Percentiles rank a stretch among this genome's conserved stretches.
phyloP scores from a whole-genome alignment of 495 filamentous ascomycete genomes.

The Lasiosphaeriaceae sp. region DNA sequence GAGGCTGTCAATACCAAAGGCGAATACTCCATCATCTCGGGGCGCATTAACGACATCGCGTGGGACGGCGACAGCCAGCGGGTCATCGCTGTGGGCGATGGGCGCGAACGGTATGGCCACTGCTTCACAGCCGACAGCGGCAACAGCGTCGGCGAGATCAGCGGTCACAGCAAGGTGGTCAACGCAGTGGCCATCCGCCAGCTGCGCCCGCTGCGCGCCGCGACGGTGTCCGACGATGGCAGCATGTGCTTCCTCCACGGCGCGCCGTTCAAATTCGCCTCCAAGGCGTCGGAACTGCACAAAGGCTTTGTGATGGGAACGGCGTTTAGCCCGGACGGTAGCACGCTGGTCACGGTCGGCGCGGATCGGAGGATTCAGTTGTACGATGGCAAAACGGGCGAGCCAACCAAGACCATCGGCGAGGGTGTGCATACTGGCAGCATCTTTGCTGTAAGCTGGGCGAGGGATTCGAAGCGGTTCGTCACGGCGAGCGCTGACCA shows the following conservation, averaged over 20 bases:
- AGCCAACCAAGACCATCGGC: constrained; percentile 69
- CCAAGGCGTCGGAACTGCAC: constrained; percentile 67
- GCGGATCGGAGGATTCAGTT: constrained; percentile 85
- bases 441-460: constrained; percentile 89
- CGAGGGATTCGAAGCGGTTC: constrained; percentile 80
- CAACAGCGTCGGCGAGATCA: constrained; percentile 91
- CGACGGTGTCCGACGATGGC: constrained; percentile 85
- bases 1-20: constrained; percentile 68
- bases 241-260: constrained; percentile 89
- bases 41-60: constrained; percentile 89
- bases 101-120: constrained; percentile 88
- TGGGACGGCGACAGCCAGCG: constrained; percentile 98
- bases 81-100: constrained; percentile 92
- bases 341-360: constrained; percentile 78
- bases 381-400: constrained; percentile 93
- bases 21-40: constrained; percentile 92
- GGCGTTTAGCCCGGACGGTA: constrained; percentile 87
- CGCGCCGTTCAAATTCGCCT: constrained; percentile 90
- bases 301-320: constrained; percentile 84
- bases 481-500: constrained; percentile 91
- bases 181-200: constrained; percentile 88
- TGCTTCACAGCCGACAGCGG: constrained; percentile 94
- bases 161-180: constrained; percentile 83
- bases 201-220: constrained; percentile 83
- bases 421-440: constrained; percentile 84